phyloP scores from a whole-genome alignment of 345 rosid genomes.

The Lepidium sativum region DNA sequence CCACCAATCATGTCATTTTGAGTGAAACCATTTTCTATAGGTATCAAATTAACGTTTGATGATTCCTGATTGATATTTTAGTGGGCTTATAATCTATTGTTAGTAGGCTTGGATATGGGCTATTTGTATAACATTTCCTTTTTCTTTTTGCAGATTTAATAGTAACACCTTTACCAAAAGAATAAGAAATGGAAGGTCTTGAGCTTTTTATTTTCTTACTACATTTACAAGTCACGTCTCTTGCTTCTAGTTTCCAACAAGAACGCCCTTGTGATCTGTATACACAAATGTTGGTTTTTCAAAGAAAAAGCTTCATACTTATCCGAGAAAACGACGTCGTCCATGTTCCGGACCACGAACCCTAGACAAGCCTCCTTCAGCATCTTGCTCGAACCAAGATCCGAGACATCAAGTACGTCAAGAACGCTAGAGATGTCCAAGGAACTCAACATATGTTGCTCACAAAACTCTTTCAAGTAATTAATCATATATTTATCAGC shows the following conservation, averaged over 20 bases:
- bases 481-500: slow-evolving; percentile 71
- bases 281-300: slow-evolving; percentile 50
- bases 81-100: not conserved
- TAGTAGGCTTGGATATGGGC: not conserved
- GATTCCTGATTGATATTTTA: not conserved
- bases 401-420: slow-evolving; percentile 53
- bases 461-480: slow-evolving; percentile 53
- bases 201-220: not conserved
- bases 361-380: slow-evolving; percentile 47
- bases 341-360: slow-evolving; percentile 52
- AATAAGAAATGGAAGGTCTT: not conserved
- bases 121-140: not conserved
- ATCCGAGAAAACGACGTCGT: slow-evolving; percentile 45
- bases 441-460: slow-evolving; percentile 41
- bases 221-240: slow-evolving; percentile 16
- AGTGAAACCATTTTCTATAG: no score
- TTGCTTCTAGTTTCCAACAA: slow-evolving; percentile 37
- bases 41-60: not conserved
- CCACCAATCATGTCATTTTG: no score
- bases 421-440: slow-evolving; percentile 46
- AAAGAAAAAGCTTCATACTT: slow-evolving; percentile 52
- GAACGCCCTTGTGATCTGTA: slow-evolving; percentile 62
- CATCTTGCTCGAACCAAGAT: slow-evolving; percentile 40
- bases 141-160: not conserved
- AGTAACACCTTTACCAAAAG: not conserved